Evolutionary conservation across 169 alveolate species (phyloP), one percentile per base, ranked within the genome.

Genomic region (Cryptosporidium xiaoi): DNA sequence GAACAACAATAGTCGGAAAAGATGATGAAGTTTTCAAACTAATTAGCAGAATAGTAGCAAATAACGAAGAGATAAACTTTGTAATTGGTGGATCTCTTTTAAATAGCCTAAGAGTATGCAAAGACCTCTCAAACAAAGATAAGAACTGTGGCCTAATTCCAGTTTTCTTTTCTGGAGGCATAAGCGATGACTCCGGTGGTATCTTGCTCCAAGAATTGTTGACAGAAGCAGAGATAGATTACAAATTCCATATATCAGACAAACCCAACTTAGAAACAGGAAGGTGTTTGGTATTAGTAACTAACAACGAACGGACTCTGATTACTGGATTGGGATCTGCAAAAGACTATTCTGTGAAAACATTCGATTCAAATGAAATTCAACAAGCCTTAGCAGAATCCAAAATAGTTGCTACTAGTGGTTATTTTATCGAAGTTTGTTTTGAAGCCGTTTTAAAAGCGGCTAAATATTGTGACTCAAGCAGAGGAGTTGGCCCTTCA

Each of bases 81-180:
- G 87, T 62, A 31, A 64, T 66, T 44, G 87, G 87, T 12, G 87
- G 87, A 44, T 77, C 87, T 48, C 64, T 77, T n/a, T 62, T 77
- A 60, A 77, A 77, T 60, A 40, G 64, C 13, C 50, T 77, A 18
- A 34, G 87, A 77, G 87, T 77, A 18, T 77, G 87, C 12, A 56
- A 77, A 27, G 71, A 50, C 18, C 33, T 77, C 31, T 77, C 64
- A 40, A 77, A 60, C 15, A 58, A 7, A 36, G 87, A 77, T 60
- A 69, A 55, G 33, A n/a, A 13, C 51, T 0, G 48, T 40, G 84
- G 51, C 13, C 8, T 18, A n/a, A 29, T 77, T 44, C 33, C 69
- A 2, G 27, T 77, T n/a, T 77, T 40, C 12, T 77, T 77, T 77
- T 60, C 87, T 29, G 87, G 87, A 12, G 71, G 87, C 7, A 77